Percentiles rank a stretch among this genome's conserved stretches.
phyloP scores from a whole-genome alignment of 2,329 filamentous ascomycete genomes.

The Paramyrothecium sp. region DNA sequence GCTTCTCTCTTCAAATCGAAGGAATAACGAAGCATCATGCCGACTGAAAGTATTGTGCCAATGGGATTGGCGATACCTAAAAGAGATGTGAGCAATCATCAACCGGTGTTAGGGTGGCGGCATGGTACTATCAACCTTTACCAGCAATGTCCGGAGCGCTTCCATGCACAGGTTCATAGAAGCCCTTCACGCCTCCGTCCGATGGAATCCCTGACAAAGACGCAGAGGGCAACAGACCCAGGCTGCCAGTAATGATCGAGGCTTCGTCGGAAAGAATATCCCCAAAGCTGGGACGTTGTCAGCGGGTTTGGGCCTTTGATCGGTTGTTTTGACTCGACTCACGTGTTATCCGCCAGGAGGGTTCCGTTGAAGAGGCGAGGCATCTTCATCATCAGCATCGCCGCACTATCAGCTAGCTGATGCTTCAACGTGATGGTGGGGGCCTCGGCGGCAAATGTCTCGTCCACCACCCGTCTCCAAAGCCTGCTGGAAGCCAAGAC shows the following conservation, averaged over 20 bases:
- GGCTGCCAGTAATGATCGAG: constrained; percentile 86
- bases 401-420: constrained; percentile 93
- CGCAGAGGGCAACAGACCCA: constrained; percentile 85
- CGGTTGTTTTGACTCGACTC: constrained; percentile 2
- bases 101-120: constrained; percentile 29
- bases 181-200: constrained; percentile 82
- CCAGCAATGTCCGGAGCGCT: constrained; percentile 19
- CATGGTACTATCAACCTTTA: background rate
- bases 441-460: constrained; percentile 86
- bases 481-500: constrained; percentile 86
- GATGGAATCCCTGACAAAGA: constrained; percentile 84
- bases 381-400: constrained; percentile 97
- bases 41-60: constrained; percentile 85
- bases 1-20: constrained; percentile 77
- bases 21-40: constrained; percentile 96
- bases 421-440: constrained; percentile 80
- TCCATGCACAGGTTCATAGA: constrained; percentile 98
- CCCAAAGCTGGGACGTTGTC: constrained; percentile 62
- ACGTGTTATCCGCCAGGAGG: constrained; percentile 84
- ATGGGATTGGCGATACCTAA: constrained; percentile 65
- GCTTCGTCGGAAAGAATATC: constrained; percentile 97
- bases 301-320: no score
- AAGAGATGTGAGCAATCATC: constrained; percentile 10
- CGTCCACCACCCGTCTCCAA: constrained; percentile 84
- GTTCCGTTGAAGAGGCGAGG: constrained; percentile 85